Evolutionary conservation across 345 rosid genomes (phyloP), one percentile per base, ranked within the genome.

Genomic region (Conringia planisiliqua): DNA sequence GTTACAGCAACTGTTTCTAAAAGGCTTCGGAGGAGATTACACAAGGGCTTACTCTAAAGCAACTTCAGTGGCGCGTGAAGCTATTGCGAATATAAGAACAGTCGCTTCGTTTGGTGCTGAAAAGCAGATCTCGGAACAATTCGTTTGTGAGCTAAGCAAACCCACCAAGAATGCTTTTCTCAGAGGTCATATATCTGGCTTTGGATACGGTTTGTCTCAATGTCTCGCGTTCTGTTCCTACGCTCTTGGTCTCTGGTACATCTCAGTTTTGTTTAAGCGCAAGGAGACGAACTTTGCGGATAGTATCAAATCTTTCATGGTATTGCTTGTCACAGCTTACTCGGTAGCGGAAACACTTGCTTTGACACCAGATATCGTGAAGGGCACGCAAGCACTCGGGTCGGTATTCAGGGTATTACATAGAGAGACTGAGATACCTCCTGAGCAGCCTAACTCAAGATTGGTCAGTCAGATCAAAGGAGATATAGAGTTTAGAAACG

Each of bases 221-320:
- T 78, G 82, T 36, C 82, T 87, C 10, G 85, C 86, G 0, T 79
- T 78, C 62, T 80, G 85, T 71, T 87, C 96, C 68, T 93, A 89
- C 47, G 89, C 97, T 1, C 92, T 93, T 9, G 97, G 93, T 30
- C 94, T 93, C 55, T 90, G 98, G 96, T 93, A 93, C 47, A 83
- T 86, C 29, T 93, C 98, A 1, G 80, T 83, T 10, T 82, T 88
- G 26, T 84, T 93, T 20, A 76, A 76, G 72, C 83, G 72, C 14
- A 82, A 78, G 13, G 81, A 68, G 26, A 83, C 97, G 3, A 77
- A 82, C 50, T 91, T 93, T 5, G 81, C 85, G 22, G 67, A 85
- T 50, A 70, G 83, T 62, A 89, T 89, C 47, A 89, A 86, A 62
- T 71, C 92, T 62, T 93, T 86, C 80, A 84, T 91, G 88, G 85